Base-by-base conservation (phyloP, 2,329 filamentous ascomycete species). In the Verruconis gallopava region DNA sequence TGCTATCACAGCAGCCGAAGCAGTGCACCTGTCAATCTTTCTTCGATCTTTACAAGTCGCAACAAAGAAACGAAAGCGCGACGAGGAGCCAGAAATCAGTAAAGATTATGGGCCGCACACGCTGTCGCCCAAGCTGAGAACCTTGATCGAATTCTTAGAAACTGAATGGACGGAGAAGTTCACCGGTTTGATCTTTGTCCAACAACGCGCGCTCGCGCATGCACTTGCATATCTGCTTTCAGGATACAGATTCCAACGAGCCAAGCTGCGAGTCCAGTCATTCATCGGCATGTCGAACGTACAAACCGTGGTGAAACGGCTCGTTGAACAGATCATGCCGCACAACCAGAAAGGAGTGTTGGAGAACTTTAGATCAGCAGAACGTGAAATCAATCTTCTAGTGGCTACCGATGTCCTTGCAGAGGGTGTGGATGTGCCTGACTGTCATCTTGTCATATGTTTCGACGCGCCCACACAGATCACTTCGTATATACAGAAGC, bases 401-500 rank as follows among this genome's bases (percentile, higher is more conserved):
- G 54, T 79, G 14, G 62, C 71, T 0, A 78, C 74, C 0, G 69
- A 65, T 40, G 73, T 75, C 0, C 59, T 77, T 2, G 73, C 77
- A 54, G 74, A 77, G 56, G 73, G 74, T 0, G 72, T 79, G 21
- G 75, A 78, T 49, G 60, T 78, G 2, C 68, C 71, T n/a, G 70
- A 71, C 3, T 81, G 77, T 49, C 74, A 78, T 50, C 50, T 77
- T 17, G 77, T 82, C 1, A 64, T 81, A 11, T 79, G 75, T 48
- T 82, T 76, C 51, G 71, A 80, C 48, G 63, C 64, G 19, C 77
- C 77, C 0, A 64, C 65, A 20, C 79, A 75, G 46, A 55, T 81
- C 22, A 75, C 76, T 44, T 76, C 75, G 1, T 81, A 77, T 50
- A 64, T 82, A 2, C 78, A 82, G 52, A 64, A 77, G 28, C 67